Base-by-base conservation (phyloP, 768 basidiomycete species). In the Sistotremastrum suecicum region DNA sequence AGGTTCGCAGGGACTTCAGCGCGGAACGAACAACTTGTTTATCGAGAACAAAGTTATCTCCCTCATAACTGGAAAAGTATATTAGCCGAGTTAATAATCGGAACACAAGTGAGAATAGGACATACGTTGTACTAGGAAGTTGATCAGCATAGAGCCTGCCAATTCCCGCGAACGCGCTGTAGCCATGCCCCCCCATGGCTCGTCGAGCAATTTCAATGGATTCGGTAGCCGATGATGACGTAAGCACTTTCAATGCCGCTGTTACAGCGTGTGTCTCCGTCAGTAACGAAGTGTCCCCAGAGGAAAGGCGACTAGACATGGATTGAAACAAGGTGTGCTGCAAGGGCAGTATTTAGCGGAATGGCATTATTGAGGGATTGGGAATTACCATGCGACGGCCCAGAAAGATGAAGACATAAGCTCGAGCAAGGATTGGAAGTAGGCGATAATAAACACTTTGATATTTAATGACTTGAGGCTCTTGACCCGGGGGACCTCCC, bases 171-270 rank as follows among this genome's bases (percentile, higher is more conserved):
- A 78, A 81, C 0, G 67, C 71, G 51, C 80, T 81, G 59, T 73
- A 84, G 0, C 84, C 83, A 58, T 87, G 83, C 3, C 83, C 83
- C 43, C 83, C 84, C 71, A 85, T 73, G 0, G 79, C 71, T 10
- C 80, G 70, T 5, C 82, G 71, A 3, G 80, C 77, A 5, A 66
- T 70, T 58, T 84, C 83, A 8, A 83, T 54, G 50, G 80, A 79
- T 34, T 68, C 67, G 2, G 76, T 68, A 4, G 67, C 63, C n/a
- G 66, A 57, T 0, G 70, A 66, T 1, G 74, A 69, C 3, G 71
- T 73, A 32, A 80, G 65, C 3, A 74, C 67, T 57, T 87, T 87
- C 28, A 86, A 64, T 0, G 77, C 81, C 53, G 76, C 78, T 7
- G 80, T 75, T 7, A 71, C 74, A 0, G 79, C 76, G 52, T 87